A percentile compares a stretch with the other conserved stretches of the same genome.
These are phyloP conservation scores for Fusarium irregulare DNA, from an alignment of 2,329 filamentous ascomycete species.

Conservation along the genomic window DNA sequence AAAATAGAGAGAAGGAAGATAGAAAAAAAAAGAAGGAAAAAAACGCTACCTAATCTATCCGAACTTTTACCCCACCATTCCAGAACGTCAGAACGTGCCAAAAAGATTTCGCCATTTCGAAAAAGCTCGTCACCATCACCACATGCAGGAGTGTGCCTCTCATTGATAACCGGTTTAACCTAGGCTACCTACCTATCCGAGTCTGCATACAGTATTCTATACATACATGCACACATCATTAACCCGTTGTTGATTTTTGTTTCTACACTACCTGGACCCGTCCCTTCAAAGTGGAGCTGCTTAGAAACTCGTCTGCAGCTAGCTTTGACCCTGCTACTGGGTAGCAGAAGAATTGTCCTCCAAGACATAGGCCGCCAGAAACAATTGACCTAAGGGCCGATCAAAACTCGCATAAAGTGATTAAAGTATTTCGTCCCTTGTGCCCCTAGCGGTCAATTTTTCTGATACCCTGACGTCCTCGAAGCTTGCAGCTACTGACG, in stretches of 20 bases:
- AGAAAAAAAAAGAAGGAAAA: not conserved
- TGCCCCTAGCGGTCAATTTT: not conserved
- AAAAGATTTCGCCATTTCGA: constrained; percentile 25
- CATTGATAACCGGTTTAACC: constrained; percentile 9
- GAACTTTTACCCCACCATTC: constrained; percentile 40
- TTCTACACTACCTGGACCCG: not conserved
- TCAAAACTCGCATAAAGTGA: not conserved
- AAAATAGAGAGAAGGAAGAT: not conserved
- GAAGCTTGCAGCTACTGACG: constrained; percentile 13
- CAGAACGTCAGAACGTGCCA: constrained; percentile 25
- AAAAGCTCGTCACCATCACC: constrained; percentile 21
- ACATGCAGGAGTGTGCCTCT: constrained; percentile 12
- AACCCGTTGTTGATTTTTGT: not conserved
- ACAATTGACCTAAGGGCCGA: not conserved
- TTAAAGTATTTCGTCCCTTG: not conserved
- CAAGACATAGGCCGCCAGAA: not conserved
- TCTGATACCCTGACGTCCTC: not conserved
- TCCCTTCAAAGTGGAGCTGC: constrained; percentile 32
- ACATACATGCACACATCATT: not conserved
- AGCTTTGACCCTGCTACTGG: constrained; percentile 8
- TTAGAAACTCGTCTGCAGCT: constrained; percentile 23
- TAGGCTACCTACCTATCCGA: not conserved
- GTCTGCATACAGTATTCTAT: not conserved
- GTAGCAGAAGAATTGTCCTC: not conserved
- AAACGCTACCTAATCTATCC: constrained; percentile 8